Conservation (phyloP, 164 flowering plant genomes). For the Kalanchoe fedtschenkoi region DNA sequence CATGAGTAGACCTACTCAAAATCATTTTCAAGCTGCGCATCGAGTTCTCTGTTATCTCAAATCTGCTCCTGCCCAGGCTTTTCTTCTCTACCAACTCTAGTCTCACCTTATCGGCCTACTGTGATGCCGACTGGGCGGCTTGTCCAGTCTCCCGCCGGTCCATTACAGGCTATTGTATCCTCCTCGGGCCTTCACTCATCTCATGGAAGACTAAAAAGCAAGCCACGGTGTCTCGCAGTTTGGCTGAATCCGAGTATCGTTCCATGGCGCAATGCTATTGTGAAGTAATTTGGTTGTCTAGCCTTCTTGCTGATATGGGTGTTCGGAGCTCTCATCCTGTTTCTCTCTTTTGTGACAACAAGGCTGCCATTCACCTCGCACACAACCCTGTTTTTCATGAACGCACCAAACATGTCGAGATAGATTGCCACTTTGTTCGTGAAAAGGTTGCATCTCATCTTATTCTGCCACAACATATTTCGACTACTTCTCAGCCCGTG, state of each 20-base stretch:
- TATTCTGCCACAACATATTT: too few species aligned
- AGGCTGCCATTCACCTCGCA: too few species aligned
- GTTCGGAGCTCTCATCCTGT: neutral
- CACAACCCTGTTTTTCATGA: too few species aligned
- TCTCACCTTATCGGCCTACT: neutral
- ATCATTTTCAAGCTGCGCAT: too few species aligned
- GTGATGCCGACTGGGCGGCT: neutral
- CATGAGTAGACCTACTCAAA: too few species aligned
- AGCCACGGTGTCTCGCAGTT: conserved; percentile 12
- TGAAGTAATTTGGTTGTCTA: neutral
- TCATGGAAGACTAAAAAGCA: conserved; percentile 3
- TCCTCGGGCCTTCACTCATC: neutral
- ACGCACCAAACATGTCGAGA: too few species aligned
- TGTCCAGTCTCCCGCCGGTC: neutral
- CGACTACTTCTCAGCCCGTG: too few species aligned
- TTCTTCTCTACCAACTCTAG: neutral
- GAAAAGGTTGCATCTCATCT: neutral
- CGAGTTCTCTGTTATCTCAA: too few species aligned
- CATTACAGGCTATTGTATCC: neutral
- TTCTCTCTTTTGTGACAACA: too few species aligned
- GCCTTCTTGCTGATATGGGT: neutral
- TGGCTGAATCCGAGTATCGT: neutral
- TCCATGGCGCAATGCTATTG: neutral
- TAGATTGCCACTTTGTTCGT: too few species aligned
- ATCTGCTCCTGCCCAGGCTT: too few species aligned